Base-by-base conservation (phyloP, 1,139 yeast genomes). In the Pichia cactophila region DNA sequence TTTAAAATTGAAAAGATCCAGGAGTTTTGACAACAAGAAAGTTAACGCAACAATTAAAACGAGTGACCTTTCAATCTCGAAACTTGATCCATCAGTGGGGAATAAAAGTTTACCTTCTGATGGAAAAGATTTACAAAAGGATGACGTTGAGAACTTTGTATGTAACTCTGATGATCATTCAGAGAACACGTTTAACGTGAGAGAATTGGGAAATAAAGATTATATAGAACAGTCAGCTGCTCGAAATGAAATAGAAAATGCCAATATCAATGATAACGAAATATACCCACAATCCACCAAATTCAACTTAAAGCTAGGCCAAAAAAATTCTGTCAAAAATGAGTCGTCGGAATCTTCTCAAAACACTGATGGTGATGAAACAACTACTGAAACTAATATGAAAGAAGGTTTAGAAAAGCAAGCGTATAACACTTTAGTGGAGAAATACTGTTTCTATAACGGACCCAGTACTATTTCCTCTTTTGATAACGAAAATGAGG, bases 371-470 rank as follows among this genome's bases (percentile, higher is more conserved):
- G 23, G 23, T 23, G 23, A 23, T 23, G 23, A 23, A 23, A 23
- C 5, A 23, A 5, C 23, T 23, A 23, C 5, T 23, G 23, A 5
- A 4, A 23, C 23, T 28, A 4, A 28, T 28, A 28, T 9, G 31
- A 11, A 28, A 5, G 11, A 28, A 28, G 12, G 12, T 28, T 2
- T 5, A 11, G 11, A 28, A 9, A 11, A 28, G 9, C 9, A 77
- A 53, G 72, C 83, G 0, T 86, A 86, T 63, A 80, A 81, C 61
- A 85, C 82, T 55, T 68, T 86, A 42, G 69, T 86, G 54, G 83
- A 84, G 54, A 80, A 80, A 50, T 86, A 83, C 65, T 86, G 95
- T 62, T 86, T 86, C 60, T 84, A 72, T 60, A 62, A 69, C 47
- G 61, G 69, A 12, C 66, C 66, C 5, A 57, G 61, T 7, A 57